Conservation (phyloP, 148 eudicot genomes). For the Bassia scoparia region DNA sequence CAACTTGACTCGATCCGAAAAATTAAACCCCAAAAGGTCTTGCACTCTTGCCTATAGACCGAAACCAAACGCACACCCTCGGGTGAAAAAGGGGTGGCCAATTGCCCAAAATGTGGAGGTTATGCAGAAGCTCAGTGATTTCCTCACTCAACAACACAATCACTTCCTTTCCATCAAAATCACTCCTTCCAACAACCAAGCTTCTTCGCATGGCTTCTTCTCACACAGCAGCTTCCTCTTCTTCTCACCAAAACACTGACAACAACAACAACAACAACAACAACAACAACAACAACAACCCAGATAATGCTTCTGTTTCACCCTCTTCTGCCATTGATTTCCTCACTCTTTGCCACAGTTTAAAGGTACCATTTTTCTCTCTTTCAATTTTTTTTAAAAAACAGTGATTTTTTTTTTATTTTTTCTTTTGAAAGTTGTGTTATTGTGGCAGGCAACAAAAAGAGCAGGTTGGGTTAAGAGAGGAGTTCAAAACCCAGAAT, state of each 20-base stretch:
- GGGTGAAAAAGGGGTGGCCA: not conserved
- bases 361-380: conserved; percentile 51
- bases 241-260: not conserved
- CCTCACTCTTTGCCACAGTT: conserved; percentile 78
- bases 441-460: conserved; percentile 61
- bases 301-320: conserved; percentile 27
- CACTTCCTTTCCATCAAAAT: conserved; percentile 13
- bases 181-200: not conserved
- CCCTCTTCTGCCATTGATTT: conserved; percentile 85
- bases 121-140: conserved; percentile 16
- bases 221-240: conserved; percentile 3
- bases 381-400: not conserved
- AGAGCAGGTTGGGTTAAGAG: conserved; percentile 86
- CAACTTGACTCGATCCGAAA: no score
- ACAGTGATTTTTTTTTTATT: not conserved
- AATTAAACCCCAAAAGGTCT: no score
- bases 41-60: no score
- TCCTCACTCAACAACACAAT: conserved; percentile 5
- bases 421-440: not conserved
- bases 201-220: conserved; percentile 30
- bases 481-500: conserved; percentile 69
- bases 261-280: not conserved
- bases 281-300: not conserved
- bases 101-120: conserved; percentile 9
- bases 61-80: not conserved